Percentiles rank a stretch among this genome's conserved stretches.
Evolutionary conservation across 108 stramenopile species (phyloP).

Genomic region (Skeletonema grethae): DNA sequence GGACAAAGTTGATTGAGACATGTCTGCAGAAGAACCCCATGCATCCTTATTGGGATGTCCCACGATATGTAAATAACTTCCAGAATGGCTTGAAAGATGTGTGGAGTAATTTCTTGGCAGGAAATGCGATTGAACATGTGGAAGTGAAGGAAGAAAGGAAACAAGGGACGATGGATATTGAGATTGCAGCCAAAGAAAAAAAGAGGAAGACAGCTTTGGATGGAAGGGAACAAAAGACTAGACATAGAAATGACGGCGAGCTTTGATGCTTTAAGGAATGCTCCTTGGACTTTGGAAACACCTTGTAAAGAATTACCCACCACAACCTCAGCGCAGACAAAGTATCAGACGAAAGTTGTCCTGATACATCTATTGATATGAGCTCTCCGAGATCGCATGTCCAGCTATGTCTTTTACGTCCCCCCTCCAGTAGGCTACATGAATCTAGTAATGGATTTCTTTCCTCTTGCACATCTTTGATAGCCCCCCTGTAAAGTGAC

Average conservation of each 20-base stretch:
- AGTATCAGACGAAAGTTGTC: too few relatives aligned
- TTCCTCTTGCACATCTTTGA: too few relatives aligned
- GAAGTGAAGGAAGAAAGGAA: slow-evolving; percentile 50
- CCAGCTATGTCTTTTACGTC: too few relatives aligned
- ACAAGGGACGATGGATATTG: slow-evolving; percentile 13
- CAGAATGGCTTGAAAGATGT: slow-evolving; percentile 60
- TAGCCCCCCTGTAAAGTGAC: too few relatives aligned
- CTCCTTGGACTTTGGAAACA: too few relatives aligned
- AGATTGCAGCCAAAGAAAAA: slow-evolving; percentile 15
- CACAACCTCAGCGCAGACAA: too few relatives aligned
- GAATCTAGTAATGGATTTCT: too few relatives aligned
- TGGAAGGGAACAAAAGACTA: not conserved
- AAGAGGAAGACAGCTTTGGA: slow-evolving; percentile 4
- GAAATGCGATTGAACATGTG: slow-evolving; percentile 54
- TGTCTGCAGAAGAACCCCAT: slow-evolving; percentile 79
- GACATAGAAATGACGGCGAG: not conserved
- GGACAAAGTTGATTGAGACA: slow-evolving; percentile 63
- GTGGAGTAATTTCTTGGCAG: slow-evolving; percentile 68
- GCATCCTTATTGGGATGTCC: slow-evolving; percentile 90
- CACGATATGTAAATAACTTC: slow-evolving; percentile 77
- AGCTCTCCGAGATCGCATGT: too few relatives aligned
- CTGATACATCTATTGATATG: too few relatives aligned
- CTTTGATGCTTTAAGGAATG: not conserved
- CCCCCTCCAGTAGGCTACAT: too few relatives aligned
- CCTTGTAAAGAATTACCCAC: too few relatives aligned